Conservation (phyloP, 2,329 filamentous ascomycete genomes). For the Colletotrichum lentis region DNA sequence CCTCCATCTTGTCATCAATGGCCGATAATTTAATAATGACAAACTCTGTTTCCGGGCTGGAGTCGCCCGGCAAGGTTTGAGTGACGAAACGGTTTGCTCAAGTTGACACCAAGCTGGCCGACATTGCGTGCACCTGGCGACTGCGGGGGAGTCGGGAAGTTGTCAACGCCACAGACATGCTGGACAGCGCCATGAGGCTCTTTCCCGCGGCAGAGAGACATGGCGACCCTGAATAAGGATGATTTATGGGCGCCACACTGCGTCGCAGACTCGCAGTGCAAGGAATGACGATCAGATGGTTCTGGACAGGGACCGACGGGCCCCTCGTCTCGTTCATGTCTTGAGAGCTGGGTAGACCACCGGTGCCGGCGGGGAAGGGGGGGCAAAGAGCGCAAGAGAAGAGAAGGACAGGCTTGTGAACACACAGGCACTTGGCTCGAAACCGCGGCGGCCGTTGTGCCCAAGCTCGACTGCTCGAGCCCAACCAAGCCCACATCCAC, state of each 20-base stretch:
- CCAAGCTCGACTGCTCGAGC: constrained; percentile 23
- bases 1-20: neutral
- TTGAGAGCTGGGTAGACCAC: constrained; percentile 28
- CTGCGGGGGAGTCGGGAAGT: neutral
- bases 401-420: neutral
- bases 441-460: constrained; percentile 23
- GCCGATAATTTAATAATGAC: neutral
- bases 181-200: neutral
- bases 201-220: constrained; percentile 1
- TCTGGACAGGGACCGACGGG: constrained; percentile 27
- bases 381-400: constrained; percentile 12
- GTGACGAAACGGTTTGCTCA: neutral
- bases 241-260: constrained; percentile 1
- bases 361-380: neutral
- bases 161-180: neutral
- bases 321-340: constrained; percentile 16
- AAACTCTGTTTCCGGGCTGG: constrained; percentile 13
- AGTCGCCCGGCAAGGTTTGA: neutral
- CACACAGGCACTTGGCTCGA: constrained; percentile 28
- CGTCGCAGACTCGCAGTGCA: constrained; percentile 20
- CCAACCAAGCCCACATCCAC: constrained; percentile 25
- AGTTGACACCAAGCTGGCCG: neutral
- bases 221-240: constrained; percentile 14
- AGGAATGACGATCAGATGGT: constrained; percentile 36
- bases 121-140: neutral